Evolutionary conservation across 805 yeast genomes (phyloP).

Genomic region (Kockiozyma suomiensis): DNA sequence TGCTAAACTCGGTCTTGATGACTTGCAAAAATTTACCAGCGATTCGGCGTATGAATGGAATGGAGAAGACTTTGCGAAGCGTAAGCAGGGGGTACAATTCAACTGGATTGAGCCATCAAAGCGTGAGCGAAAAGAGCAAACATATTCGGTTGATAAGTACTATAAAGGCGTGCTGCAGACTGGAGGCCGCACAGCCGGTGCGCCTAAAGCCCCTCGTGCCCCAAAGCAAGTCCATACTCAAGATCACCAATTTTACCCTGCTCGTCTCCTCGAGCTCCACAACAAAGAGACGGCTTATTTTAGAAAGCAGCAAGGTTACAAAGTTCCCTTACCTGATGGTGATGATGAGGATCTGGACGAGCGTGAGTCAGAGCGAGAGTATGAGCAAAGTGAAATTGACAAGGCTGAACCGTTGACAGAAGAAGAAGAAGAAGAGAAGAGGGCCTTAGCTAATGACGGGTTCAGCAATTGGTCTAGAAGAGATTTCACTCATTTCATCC

Average conservation of each 20-base stretch:
- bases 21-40: conserved; percentile 85
- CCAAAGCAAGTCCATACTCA: conserved; percentile 82
- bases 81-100: conserved; percentile 43
- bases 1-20: conserved; percentile 86
- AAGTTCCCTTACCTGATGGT: conserved; percentile 57
- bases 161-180: conserved; percentile 78
- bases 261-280: conserved; percentile 70
- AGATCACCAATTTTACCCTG: conserved; percentile 89
- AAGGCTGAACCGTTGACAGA: conserved; percentile 80
- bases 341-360: conserved; percentile 51
- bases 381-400: conserved; percentile 72
- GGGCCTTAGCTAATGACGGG: conserved; percentile 65
- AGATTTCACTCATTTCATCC: conserved; percentile 82
- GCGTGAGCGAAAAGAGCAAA: conserved; percentile 55
- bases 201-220: conserved; percentile 67
- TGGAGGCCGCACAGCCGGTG: conserved; percentile 57
- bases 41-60: conserved; percentile 97
- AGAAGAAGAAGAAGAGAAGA: conserved; percentile 67
- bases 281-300: conserved; percentile 80
- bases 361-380: conserved; percentile 51
- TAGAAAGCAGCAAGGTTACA: conserved; percentile 66
- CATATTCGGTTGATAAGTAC: conserved; percentile 85
- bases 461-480: conserved; percentile 82
- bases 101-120: conserved; percentile 85
- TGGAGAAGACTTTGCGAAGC: conserved; percentile 77